Conservation (phyloP, 805 yeast genomes). For the Ogataea paraovalis region DNA sequence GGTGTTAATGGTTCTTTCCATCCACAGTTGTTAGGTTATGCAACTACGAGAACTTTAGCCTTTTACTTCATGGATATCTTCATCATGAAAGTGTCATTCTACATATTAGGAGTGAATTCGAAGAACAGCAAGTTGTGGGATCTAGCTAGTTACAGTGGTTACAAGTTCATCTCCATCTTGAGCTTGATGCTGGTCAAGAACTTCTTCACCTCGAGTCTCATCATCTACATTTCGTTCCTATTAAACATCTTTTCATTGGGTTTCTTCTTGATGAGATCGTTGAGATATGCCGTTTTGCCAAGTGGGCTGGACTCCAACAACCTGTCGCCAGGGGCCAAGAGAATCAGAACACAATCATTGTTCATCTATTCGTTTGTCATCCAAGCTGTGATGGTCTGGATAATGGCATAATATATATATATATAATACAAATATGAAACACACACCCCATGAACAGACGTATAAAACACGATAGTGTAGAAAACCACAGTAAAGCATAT, state of each 20-base stretch:
- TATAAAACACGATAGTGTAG: too few species aligned
- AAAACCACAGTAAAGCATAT: too few species aligned
- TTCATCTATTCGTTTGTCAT: constrained; percentile 79
- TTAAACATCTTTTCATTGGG: constrained; percentile 56
- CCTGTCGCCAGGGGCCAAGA: constrained; percentile 63
- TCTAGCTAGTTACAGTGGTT: constrained; percentile 84
- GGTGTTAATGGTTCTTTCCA: constrained; percentile 89
- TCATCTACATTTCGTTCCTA: constrained; percentile 35
- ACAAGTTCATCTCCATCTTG: constrained; percentile 83
- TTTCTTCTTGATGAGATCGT: constrained; percentile 63
- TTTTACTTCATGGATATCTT: constrained; percentile 72
- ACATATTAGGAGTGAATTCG: constrained; percentile 66
- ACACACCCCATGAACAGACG: too few species aligned
- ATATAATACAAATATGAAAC: neutral
- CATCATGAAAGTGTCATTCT: constrained; percentile 76
- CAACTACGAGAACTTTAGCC: constrained; percentile 82
- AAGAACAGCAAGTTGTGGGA: constrained; percentile 62
- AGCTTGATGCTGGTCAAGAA: constrained; percentile 51
- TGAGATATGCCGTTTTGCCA: constrained; percentile 66
- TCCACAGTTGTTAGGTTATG: constrained; percentile 85
- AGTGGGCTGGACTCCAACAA: constrained; percentile 52
- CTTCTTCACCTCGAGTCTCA: constrained; percentile 31
- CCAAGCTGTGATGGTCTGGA: constrained; percentile 73
- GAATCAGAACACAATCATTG: constrained; percentile 80
- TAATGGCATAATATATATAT: constrained; percentile 37